Base-by-base conservation (phyloP, 2,329 filamentous ascomycete genomes). In the Thelonectria olida region DNA sequence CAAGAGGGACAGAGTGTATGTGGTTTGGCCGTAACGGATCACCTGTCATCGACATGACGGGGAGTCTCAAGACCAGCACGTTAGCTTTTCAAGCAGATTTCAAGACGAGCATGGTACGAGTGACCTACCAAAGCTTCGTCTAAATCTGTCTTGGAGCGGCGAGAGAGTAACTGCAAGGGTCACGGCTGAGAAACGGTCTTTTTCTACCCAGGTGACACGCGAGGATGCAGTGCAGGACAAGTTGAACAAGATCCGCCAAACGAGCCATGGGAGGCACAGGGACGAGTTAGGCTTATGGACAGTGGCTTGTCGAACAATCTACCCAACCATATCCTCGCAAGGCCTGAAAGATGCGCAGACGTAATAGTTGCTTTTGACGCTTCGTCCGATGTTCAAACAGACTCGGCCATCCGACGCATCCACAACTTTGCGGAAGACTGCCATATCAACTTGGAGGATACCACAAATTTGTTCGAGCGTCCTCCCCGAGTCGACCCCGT, bases 301-400 rank as follows among this genome's bases (percentile, higher is more conserved):
- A 66, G 63, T 0, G 68, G 68, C 0, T 69, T 71, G 67, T 70
- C 68, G 0, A 71, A 71, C 0, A 71, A 71, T 1, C 60, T 71
- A 0, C 68, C 68, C 0, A 71, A 71, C 1, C 68, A 71, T 5
- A 47, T 70, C 0, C 44, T 71, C 0, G 65, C 61, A 0, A 56
- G 68, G 3, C 36, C 58, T 1, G 68, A 68, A 12, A 41, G 68
- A 22, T 53, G 53, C 0, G 57, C 62, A 1, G 68, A 71, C 1
- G 10, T 71, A 6, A 64, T 71, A 0, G 23, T 71, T 0, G 68
- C 62, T 0, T 71, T 71, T 20, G 68, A 71, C 15, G 62, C 68
- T 0, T 71, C 68, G 0, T 69, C 68, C 0, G 68, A 71, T 1
- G 54, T 71, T 0, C 67, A 68, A 0, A 66, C 54, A 0, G 65